Base-by-base conservation (phyloP, 768 basidiomycete species). In the Leccinum fibrillosum region DNA sequence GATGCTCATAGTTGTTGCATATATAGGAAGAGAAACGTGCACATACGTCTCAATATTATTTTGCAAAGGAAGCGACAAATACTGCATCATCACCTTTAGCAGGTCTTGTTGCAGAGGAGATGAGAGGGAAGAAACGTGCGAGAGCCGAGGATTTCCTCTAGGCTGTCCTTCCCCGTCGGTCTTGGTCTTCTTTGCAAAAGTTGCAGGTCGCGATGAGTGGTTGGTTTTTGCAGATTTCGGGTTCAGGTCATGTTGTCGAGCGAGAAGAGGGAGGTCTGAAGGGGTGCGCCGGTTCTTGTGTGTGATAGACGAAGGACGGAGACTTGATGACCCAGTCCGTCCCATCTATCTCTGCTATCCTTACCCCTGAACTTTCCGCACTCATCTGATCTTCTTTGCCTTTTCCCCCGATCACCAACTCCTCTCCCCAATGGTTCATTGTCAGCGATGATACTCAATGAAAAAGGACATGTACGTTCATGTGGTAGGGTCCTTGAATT, bases 141-240 rank as follows among this genome's bases (percentile, higher is more conserved):
- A 79, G 90, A 63, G 92, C 92, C 32, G 91, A 93, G 73, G 92
- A 94, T 72, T 91, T 90, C 73, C 74, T 93, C 65, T 92, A 74
- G 68, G 52, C 47, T 60, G 26, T 59, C 52, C 52, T 61, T 48
- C 49, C 55, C 44, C 58, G 67, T 72, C 61, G 69, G 66, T 72
- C 67, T 61, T 54, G 65, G 66, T 71, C 55, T 69, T 66, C 61
- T 70, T 66, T 66, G 63, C 55, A 55, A 57, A 37, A 55, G 35
- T 66, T 60, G 57, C 68, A 66, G 66, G 64, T 72, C 57, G 66
- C 68, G 60, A 66, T 64, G 63, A 69, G 69, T 67, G 59, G 68
- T 34, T 61, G 42, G 68, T 64, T 70, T 67, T 70, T 68, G 57
- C 61, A 69, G 68, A 64, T 69, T 65, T 70, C 66, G 52, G 65